phyloP scores from a whole-genome alignment of 192 early-diverging fungal genomes.

The Backusella circina region DNA sequence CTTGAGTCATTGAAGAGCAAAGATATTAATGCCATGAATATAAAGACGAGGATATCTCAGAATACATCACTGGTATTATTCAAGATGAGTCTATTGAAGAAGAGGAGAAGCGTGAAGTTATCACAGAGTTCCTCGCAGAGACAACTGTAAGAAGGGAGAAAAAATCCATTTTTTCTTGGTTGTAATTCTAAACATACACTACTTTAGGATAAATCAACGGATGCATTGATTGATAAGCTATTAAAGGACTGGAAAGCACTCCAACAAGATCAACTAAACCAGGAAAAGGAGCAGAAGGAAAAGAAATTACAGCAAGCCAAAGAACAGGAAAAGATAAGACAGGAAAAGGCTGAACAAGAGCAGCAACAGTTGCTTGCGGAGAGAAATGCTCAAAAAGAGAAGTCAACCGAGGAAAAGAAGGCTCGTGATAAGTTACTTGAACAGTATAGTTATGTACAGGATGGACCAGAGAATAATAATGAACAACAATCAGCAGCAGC shows the following conservation, averaged over 20 bases:
- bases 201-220: slow-evolving; percentile 40
- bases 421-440: slow-evolving; percentile 45
- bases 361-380: neutral
- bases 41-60: slow-evolving; percentile 35
- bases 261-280: slow-evolving; percentile 37
- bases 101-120: slow-evolving; percentile 63
- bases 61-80: slow-evolving; percentile 66
- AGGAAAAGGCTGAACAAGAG: neutral
- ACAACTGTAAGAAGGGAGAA: slow-evolving; percentile 33
- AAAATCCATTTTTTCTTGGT: neutral
- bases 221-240: slow-evolving; percentile 38
- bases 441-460: slow-evolving; percentile 63
- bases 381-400: neutral
- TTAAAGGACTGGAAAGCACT: slow-evolving; percentile 41
- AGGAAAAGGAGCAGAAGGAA: slow-evolving; percentile 30
- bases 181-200: neutral
- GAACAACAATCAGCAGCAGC: neutral
- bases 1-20: too few relatives aligned
- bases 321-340: slow-evolving; percentile 15
- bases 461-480: slow-evolving; percentile 45
- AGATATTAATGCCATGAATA: neutral
- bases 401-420: slow-evolving; percentile 37
- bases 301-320: slow-evolving; percentile 9
- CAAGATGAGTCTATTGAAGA: slow-evolving; percentile 61
- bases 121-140: slow-evolving; percentile 66